These are phyloP conservation scores for Asclepias syriaca DNA, from an alignment of 257 asterid species.

Conservation along the genomic window DNA sequence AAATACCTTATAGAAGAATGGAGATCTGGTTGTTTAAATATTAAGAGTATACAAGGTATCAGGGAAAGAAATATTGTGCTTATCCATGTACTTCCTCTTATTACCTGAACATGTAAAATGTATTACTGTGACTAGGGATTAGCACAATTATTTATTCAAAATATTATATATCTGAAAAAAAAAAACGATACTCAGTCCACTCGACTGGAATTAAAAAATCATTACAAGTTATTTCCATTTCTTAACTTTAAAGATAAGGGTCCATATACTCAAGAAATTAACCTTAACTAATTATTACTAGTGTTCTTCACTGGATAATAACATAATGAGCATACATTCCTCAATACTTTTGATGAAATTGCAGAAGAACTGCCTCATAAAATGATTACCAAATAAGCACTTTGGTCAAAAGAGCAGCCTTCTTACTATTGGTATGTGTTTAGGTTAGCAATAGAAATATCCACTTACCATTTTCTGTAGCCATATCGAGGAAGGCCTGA, in stretches of 20 bases:
- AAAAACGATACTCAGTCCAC: too few species aligned
- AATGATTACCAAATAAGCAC: background rate
- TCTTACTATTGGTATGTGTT: background rate
- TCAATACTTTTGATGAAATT: background rate
- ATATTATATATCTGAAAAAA: background rate
- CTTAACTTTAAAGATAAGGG: background rate
- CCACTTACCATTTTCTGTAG: slow-evolving; percentile 65
- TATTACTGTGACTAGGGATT: background rate
- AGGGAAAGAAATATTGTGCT: background rate
- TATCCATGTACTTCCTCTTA: background rate
- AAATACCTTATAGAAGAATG: background rate
- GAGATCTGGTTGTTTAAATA: background rate
- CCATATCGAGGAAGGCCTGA: slow-evolving; percentile 99
- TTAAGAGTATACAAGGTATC: background rate
- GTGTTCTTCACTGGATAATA: background rate
- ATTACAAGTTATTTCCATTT: background rate
- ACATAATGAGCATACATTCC: background rate
- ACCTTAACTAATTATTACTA: background rate
- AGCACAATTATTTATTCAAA: background rate
- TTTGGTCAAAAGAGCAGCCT: background rate
- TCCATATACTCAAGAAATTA: background rate
- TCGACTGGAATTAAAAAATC: background rate
- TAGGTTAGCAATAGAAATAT: background rate
- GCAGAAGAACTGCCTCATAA: background rate
- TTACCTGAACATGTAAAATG: background rate